phyloP scores from a whole-genome alignment of 371 early-diverging fungal genomes.

The Parasitella parasitica region DNA sequence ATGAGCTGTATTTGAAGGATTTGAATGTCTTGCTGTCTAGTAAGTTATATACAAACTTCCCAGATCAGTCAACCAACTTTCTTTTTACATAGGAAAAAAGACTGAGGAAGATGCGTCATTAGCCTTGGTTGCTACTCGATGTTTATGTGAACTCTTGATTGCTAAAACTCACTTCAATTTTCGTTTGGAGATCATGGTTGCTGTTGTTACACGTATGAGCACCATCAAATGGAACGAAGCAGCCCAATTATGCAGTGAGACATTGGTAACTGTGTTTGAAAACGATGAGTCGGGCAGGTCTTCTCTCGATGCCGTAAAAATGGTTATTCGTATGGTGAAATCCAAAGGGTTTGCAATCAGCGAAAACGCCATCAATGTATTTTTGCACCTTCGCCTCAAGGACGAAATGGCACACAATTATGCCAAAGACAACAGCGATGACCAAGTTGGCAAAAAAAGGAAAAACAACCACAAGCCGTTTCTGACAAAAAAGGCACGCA shows the following conservation, averaged over 20 bases:
- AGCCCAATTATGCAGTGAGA: conserved; percentile 72
- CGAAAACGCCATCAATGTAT: conserved; percentile 67
- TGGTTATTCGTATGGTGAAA: conserved; percentile 85
- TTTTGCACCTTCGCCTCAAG: conserved; percentile 76
- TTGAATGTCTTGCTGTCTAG: conserved; percentile 48
- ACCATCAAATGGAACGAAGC: conserved; percentile 55
- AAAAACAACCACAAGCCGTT: conserved; percentile 62
- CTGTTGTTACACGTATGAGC: conserved; percentile 74
- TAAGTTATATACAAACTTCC: conserved; percentile 22
- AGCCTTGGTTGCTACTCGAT: conserved; percentile 64
- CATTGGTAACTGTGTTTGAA: conserved; percentile 73
- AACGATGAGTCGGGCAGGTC: conserved; percentile 85
- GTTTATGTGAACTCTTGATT: conserved; percentile 75
- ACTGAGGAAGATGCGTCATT: conserved; percentile 45
- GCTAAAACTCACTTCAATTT: conserved; percentile 92
- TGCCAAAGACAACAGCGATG: conserved; percentile 41
- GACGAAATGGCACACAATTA: conserved; percentile 66
- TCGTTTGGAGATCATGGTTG: conserved; percentile 81
- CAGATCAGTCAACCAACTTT: background rate
- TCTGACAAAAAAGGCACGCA: conserved; percentile 73
- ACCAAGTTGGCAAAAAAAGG: conserved; percentile 44
- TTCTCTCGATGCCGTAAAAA: conserved; percentile 81
- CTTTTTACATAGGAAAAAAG: conserved; percentile 21
- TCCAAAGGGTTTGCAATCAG: conserved; percentile 74
- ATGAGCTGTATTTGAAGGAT: conserved; percentile 80